Conservation (phyloP, 2,329 filamentous ascomycete species). For the Alternaria brassicae region DNA sequence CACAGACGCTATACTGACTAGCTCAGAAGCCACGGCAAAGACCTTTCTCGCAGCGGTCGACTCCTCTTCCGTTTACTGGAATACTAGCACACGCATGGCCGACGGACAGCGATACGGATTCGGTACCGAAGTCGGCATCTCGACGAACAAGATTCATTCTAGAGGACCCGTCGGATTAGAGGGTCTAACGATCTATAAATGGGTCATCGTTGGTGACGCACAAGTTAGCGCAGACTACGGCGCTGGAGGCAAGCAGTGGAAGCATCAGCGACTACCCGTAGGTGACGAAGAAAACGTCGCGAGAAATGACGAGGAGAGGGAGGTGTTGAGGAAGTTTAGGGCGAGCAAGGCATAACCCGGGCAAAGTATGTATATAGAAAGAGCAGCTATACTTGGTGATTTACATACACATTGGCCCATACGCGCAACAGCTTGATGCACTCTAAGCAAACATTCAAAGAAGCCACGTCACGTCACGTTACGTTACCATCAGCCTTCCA, state of each 20-base stretch:
- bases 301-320: constrained; percentile 43
- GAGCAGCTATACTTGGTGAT: neutral
- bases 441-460: neutral
- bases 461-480: no score
- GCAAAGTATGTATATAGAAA: neutral
- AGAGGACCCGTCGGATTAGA: constrained; percentile 92
- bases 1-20: constrained; percentile 88
- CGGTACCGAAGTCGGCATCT: constrained; percentile 97
- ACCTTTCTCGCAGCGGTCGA: constrained; percentile 86
- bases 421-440: neutral
- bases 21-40: constrained; percentile 71
- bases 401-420: neutral
- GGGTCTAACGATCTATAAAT: constrained; percentile 97
- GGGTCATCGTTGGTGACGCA: constrained; percentile 82
- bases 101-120: constrained; percentile 98
- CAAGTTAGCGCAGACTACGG: constrained; percentile 82
- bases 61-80: constrained; percentile 95
- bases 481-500: neutral
- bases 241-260: constrained; percentile 61
- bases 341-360: constrained; percentile 16
- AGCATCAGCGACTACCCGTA: constrained; percentile 60
- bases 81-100: constrained; percentile 90
- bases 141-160: constrained; percentile 97
- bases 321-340: constrained; percentile 44
- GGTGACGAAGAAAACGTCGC: constrained; percentile 40